Conservation (phyloP, 176 grass and related monocot species). For the Aegilops speltoides region DNA sequence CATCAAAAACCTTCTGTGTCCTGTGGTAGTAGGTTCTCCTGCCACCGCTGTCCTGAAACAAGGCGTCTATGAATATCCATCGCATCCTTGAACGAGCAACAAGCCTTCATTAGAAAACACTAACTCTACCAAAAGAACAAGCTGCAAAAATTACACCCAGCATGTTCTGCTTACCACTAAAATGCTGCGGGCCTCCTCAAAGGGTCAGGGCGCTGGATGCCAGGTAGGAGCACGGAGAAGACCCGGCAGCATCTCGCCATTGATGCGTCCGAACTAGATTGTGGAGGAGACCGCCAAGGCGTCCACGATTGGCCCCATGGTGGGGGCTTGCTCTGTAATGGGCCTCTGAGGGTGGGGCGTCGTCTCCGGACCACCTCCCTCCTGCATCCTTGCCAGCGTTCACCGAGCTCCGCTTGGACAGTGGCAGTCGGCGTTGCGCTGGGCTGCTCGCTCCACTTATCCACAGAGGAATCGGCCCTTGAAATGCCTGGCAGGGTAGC, state of each 20-base stretch:
- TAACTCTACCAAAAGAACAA: background rate
- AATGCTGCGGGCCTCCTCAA: constrained; percentile 37
- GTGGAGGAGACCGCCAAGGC: constrained; percentile 33
- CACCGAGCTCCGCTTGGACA: constrained; percentile 32
- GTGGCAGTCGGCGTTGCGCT: background rate
- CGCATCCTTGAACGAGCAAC: constrained; percentile 42
- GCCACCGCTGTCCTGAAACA: background rate
- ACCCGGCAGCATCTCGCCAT: constrained; percentile 54
- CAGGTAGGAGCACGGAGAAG: constrained; percentile 29
- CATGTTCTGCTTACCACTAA: constrained; percentile 44
- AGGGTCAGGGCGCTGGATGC: constrained; percentile 2
- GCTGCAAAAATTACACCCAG: background rate
- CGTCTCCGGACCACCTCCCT: background rate
- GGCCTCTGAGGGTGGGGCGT: background rate
- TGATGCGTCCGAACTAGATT: constrained; percentile 33
- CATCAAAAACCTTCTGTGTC: constrained; percentile 51
- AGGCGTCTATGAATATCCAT: constrained; percentile 64
- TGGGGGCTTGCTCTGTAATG: background rate
- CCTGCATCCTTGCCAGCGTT: background rate
- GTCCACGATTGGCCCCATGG: constrained; percentile 34
- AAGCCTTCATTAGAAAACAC: constrained; percentile 24
- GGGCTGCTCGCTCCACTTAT: background rate
- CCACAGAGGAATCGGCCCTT: background rate
- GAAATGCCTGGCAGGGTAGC: background rate
- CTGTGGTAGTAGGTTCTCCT: constrained; percentile 36